Evolutionary conservation across 2,329 filamentous ascomycete species (phyloP), one percentile per base, ranked within the genome.

Genomic region (Fusarium sp.): DNA sequence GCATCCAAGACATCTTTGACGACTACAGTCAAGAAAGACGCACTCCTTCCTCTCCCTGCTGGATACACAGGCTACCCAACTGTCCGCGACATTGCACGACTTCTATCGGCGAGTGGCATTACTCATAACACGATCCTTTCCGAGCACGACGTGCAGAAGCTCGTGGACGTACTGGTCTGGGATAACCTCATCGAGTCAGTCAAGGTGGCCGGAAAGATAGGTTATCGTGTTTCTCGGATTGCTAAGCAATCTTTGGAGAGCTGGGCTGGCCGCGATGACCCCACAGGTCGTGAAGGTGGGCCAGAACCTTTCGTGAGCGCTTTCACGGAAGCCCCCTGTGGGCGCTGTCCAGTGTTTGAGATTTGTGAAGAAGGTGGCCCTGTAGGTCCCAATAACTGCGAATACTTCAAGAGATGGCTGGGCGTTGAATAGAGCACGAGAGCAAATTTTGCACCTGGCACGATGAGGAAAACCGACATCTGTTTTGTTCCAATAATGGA

Each of bases 361-460:
- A 85, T 98, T 3, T 99, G 96, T 77, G 91, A 93, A 70, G 93
- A 97, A 64, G 94, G 93, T 8, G 95, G 95, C 0, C 93, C 94
- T 0, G 93, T 99, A 23, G 97, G 91, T 74, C 93, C 95, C 0
- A 91, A 89, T 69, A 97, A 91, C 51, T 99, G 96, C 79, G 91
- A 93, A 55, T 99, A 99, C 77, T 97, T 97, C 76, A 87, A 92
- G 67, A 87, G 90, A 53, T 99, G 96, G 96, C 80, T 97, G 45
- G 86, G 82, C 1, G 74, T 82, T 69, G 81, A 84, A 49, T 79
- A 72, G 78, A 50, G 57, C 30, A 47, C 10, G 20, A 42, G 46
- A 54, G 49, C 49, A 62, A 23, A 34, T 38, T 60, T 44, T 65
- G 61, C 62, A 65, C 34, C 31, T 30, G 33, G 34, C 38, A 47